Conservation (phyloP, 805 yeast genomes). For the Scheffersomyces coipomensis region DNA sequence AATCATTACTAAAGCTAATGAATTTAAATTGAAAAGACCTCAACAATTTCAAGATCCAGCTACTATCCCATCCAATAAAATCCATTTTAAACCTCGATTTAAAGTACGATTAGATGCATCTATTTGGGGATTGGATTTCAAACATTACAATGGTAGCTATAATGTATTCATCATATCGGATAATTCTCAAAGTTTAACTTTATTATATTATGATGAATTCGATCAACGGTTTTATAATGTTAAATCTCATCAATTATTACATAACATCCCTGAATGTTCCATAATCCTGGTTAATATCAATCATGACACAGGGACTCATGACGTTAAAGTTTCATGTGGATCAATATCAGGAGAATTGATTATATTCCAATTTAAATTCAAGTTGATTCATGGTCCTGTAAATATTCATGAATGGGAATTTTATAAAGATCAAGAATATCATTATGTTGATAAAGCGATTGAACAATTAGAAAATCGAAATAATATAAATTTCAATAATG, state of each 20-base stretch:
- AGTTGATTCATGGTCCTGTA: conserved; percentile 24
- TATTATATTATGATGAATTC: conserved; percentile 32
- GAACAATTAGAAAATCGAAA: conserved; percentile 18
- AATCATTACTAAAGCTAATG: conserved; percentile 14
- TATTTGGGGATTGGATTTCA: conserved; percentile 62
- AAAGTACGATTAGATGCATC: conserved; percentile 40
- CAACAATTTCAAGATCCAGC: too few relatives aligned
- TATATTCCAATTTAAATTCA: conserved; percentile 33
- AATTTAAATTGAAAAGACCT: too few relatives aligned
- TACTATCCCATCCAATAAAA: background rate
- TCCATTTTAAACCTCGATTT: conserved; percentile 19
- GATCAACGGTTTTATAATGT: conserved; percentile 27
- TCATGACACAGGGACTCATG: conserved; percentile 18
- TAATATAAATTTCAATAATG: conserved; percentile 4
- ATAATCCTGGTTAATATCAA: conserved; percentile 6
- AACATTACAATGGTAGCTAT: conserved; percentile 16
- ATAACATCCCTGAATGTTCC: conserved; percentile 56
- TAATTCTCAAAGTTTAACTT: conserved; percentile 47
- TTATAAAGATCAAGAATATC: conserved; percentile 9
- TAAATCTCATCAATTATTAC: conserved; percentile 42
- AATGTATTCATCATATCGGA: conserved; percentile 50
- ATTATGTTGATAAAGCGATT: conserved; percentile 28
- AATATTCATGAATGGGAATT: conserved; percentile 11
- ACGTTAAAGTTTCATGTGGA: conserved; percentile 31
- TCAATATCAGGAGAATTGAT: conserved; percentile 50